phyloP scores from a whole-genome alignment of 805 yeast species.

The Cyberlindnera xylosilytica region DNA sequence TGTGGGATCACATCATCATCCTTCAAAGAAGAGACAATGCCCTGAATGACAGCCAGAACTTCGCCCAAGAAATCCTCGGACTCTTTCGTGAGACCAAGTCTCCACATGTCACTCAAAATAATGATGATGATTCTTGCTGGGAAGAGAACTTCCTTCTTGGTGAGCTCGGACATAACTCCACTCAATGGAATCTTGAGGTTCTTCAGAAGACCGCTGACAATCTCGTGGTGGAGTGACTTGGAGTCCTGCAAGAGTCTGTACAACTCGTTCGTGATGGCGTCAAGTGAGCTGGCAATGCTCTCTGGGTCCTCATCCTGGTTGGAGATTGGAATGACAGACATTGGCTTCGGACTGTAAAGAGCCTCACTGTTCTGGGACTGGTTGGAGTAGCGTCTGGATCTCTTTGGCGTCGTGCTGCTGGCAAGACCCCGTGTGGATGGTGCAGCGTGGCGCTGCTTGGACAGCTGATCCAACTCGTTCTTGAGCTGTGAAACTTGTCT shows the following conservation, averaged over 20 bases:
- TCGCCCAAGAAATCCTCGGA: conserved; percentile 89
- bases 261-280: conserved; percentile 72
- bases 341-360: conserved; percentile 45
- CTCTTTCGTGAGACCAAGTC: conserved; percentile 89
- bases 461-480: conserved; percentile 27
- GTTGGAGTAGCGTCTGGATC: conserved; percentile 35
- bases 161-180: conserved; percentile 76
- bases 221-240: conserved; percentile 71
- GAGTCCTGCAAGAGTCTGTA: conserved; percentile 71
- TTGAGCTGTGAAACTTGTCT: conserved; percentile 46
- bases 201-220: conserved; percentile 80
- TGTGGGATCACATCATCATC: conserved; percentile 86
- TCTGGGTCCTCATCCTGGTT: conserved; percentile 46
- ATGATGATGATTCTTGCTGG: conserved; percentile 95
- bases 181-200: conserved; percentile 85
- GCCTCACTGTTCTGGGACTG: conserved; percentile 36
- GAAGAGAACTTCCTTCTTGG: conserved; percentile 88
- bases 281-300: conserved; percentile 44
- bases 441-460: conserved; percentile 24
- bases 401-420: conserved; percentile 26
- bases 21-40: conserved; percentile 69
- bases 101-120: conserved; percentile 95
- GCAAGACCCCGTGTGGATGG: conserved; percentile 30
- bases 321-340: conserved; percentile 58
- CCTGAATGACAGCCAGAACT: conserved; percentile 83